Base-by-base conservation (phyloP, 2,329 filamentous ascomycete species). In the Fusarium liriodendri region DNA sequence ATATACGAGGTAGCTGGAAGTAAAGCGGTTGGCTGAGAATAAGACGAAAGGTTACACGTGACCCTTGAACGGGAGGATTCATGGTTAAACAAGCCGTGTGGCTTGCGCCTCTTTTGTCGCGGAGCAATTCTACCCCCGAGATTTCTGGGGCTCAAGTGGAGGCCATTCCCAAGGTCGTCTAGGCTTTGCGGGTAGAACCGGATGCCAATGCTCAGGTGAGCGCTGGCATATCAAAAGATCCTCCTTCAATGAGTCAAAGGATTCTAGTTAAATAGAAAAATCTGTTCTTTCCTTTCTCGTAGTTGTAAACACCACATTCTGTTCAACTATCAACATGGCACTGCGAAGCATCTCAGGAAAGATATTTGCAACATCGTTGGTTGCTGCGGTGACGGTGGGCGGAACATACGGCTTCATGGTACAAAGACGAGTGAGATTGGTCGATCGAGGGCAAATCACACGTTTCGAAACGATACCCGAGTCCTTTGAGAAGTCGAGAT, bases 401-500 rank as follows among this genome's bases (percentile, higher is more conserved):
- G 65, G 76, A 9, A 47, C 62, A 7, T 77, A 75, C 32, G 63
- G 65, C 13, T 76, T 73, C 58, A 62, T 66, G 16, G 62, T 79
- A 5, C 66, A 69, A 2, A 73, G 50, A 32, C 64, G 69, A 0
- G 71, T 74, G 10, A 66, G 68, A 0, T 33, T 47, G 2, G 67
- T 65, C 1, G 74, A 76, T 2, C 47, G 45, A 27, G 58, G 59
- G 5, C 64, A 70, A 9, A 79, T 81, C 18, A 71, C 68, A 2
- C 64, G 66, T 13, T 64, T 70, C 1, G 50, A 61, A 3, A 42
- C 13, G 2, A 73, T 78, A 3, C 72, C 80, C 0, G 76, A 79
- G 4, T 64, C 76, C 4, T 79, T 81, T 16, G 54, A 60, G n/a
- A 66, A 70, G 16, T 80, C 80, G 0, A 55, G 22, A 1, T 77